Evolutionary conservation across 352 stramenopile species (phyloP).

Genomic region (Phytophthora fragariae): DNA sequence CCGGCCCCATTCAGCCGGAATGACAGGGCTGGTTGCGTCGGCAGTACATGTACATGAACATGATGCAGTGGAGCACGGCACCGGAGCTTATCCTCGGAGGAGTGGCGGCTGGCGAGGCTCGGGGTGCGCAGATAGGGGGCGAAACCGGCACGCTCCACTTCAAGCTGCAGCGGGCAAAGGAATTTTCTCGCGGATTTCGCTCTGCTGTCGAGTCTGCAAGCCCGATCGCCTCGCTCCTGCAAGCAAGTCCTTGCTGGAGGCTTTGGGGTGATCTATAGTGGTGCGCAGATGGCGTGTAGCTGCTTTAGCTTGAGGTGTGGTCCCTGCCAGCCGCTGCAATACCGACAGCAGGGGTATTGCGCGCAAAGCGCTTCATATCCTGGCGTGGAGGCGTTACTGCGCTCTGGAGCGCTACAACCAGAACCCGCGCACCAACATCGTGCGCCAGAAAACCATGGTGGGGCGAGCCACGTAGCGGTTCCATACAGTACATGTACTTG

Average conservation of each 20-base stretch:
- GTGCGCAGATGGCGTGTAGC: slow-evolving; percentile 1
- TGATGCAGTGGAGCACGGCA: not conserved
- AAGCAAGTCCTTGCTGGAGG: not conserved
- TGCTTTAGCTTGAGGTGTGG: slow-evolving; percentile 13
- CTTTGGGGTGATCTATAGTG: no score
- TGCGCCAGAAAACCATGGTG: not conserved
- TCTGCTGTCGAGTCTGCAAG: not conserved
- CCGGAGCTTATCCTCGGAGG: not conserved
- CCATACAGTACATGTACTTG: not conserved
- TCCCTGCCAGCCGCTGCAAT: slow-evolving; percentile 3
- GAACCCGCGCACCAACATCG: not conserved
- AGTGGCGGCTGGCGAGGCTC: not conserved
- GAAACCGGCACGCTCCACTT: not conserved
- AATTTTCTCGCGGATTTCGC: slow-evolving; percentile 20
- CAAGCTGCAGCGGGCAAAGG: slow-evolving; percentile 3
- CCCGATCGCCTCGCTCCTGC: not conserved
- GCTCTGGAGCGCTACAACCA: not conserved
- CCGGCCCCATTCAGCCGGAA: not conserved
- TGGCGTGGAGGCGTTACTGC: slow-evolving; percentile 22
- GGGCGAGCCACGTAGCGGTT: not conserved
- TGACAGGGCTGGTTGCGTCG: not conserved
- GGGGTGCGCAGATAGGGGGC: not conserved
- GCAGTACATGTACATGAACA: no score
- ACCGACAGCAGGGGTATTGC: not conserved
- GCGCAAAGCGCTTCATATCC: slow-evolving; percentile 13